Base-by-base conservation (phyloP, 208 protist species). In the Lotmaria passim region DNA sequence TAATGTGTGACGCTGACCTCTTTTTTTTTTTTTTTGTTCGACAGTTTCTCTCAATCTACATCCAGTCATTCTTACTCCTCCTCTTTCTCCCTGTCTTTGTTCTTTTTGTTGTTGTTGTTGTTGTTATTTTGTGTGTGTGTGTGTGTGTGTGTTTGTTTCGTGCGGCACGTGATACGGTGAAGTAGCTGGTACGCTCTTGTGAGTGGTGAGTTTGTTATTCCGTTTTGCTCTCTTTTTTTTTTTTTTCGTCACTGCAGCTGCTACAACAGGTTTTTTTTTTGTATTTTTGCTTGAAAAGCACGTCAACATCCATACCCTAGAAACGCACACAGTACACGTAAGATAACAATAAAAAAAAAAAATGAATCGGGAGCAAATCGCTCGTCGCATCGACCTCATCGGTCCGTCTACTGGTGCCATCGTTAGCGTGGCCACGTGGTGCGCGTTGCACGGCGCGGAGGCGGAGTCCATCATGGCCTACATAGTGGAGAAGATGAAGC, bases 351-450 rank as follows among this genome's bases (percentile, higher is more conserved):
- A 62, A 64, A 55, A 47, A 50, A 46, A 56, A 1, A 64, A 33
- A 26, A 87, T 94, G 79, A 86, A 93, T 59, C 86, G 79, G 41
- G 82, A 93, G 51, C 73, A 78, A 38, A 81, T 96, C 21, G 53
- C 62, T 4, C 77, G 80, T 14, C 81, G 92, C 26, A 65, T 96
- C 7, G 85, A 91, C 72, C 79, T 94, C 50, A 85, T 94, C 3
- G 79, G 82, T 31, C 79, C 70, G 63, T 92, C 85, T 8, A 79
- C 85, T 4, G 89, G 89, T 26, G 85, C 89, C 39, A 85, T 96
- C 41, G 88, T 96, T 23, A 89, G 85, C 46, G 79, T 90, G 19
- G 92, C 89, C 34, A 83, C 92, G 28, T 96, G 92, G 90, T 96
- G 92, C 75, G 82, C 87, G 7, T 64, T 96, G 41, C 92, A 96